phyloP scores from a whole-genome alignment of 371 early-diverging fungal species.

The Apophysomyces variabilis region DNA sequence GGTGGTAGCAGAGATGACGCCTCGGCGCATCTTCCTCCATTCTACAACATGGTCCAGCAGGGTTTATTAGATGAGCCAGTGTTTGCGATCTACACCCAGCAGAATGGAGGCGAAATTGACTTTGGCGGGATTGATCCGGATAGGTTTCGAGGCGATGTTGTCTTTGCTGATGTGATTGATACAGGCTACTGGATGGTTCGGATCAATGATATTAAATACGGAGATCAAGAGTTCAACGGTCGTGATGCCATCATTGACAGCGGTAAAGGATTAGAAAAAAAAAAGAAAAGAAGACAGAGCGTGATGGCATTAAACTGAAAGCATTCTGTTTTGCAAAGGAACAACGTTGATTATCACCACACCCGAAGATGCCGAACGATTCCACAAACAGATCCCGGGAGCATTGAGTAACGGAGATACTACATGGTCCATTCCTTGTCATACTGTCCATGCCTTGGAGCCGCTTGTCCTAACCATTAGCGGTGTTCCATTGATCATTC shows the following conservation, averaged over 20 bases:
- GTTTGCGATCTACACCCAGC: conserved; percentile 70
- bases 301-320: no score
- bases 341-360: conserved; percentile 77
- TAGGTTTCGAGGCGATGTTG: conserved; percentile 56
- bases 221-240: conserved; percentile 25
- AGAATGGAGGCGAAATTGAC: conserved; percentile 65
- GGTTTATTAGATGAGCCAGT: conserved; percentile 66
- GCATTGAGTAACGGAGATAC: conserved; percentile 63
- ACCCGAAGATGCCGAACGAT: conserved; percentile 62
- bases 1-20: conserved; percentile 24
- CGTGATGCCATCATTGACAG: conserved; percentile 62
- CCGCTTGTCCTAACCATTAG: conserved; percentile 52
- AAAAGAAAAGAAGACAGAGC: not conserved
- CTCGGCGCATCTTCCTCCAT: conserved; percentile 59
- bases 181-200: conserved; percentile 83
- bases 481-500: conserved; percentile 53
- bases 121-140: conserved; percentile 68
- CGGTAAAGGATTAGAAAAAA: conserved; percentile 31
- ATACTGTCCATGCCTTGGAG: conserved; percentile 44
- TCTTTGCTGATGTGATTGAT: conserved; percentile 70
- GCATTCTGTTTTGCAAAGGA: conserved; percentile 32
- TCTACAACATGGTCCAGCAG: conserved; percentile 72
- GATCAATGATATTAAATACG: conserved; percentile 55
- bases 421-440: conserved; percentile 59
- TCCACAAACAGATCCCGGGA: conserved; percentile 66